Conservation (phyloP, 2,329 filamentous ascomycete species). For the Sporothrix dimorphospora region DNA sequence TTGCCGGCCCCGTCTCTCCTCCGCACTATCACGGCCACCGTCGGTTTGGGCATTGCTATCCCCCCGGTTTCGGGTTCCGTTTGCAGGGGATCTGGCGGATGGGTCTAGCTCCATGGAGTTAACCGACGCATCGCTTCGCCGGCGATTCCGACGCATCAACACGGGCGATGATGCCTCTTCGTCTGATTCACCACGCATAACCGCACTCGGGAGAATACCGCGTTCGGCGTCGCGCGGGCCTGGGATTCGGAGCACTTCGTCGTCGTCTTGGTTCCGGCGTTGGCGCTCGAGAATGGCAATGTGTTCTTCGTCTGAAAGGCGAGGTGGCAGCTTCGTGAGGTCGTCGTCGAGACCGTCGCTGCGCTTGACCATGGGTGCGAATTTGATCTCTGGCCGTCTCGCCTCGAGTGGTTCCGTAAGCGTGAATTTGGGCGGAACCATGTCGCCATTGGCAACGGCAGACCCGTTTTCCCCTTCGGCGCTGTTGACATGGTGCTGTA, state of each 20-base stretch:
- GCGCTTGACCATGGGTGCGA: constrained; percentile 67
- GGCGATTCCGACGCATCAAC: constrained; percentile 2
- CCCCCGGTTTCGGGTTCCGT: neutral
- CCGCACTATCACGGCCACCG: constrained; percentile 13
- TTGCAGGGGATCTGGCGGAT: constrained; percentile 25
- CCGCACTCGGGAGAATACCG: constrained; percentile 68
- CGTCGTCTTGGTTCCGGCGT: constrained; percentile 67
- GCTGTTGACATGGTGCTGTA: neutral
- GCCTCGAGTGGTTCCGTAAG: constrained; percentile 34
- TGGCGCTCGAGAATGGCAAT: constrained; percentile 89
- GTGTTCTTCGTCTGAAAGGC: constrained; percentile 71
- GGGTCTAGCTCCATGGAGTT: constrained; percentile 35
- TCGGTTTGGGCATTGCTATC: neutral
- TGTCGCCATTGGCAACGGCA: constrained; percentile 6
- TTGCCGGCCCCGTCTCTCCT: neutral
- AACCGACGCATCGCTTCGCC: constrained; percentile 39
- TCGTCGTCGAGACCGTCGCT: constrained; percentile 59
- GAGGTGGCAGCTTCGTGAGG: constrained; percentile 52
- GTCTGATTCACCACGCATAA: constrained; percentile 45
- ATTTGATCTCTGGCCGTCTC: constrained; percentile 60
- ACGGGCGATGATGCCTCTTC: constrained; percentile 38
- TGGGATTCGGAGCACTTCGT: constrained; percentile 75
- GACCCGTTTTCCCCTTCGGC: neutral
- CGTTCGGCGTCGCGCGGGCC: constrained; percentile 88
- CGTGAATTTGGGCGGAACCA: constrained; percentile 19